phyloP scores from a whole-genome alignment of 2,329 filamentous ascomycete genomes.

The Eutypella sp. region DNA sequence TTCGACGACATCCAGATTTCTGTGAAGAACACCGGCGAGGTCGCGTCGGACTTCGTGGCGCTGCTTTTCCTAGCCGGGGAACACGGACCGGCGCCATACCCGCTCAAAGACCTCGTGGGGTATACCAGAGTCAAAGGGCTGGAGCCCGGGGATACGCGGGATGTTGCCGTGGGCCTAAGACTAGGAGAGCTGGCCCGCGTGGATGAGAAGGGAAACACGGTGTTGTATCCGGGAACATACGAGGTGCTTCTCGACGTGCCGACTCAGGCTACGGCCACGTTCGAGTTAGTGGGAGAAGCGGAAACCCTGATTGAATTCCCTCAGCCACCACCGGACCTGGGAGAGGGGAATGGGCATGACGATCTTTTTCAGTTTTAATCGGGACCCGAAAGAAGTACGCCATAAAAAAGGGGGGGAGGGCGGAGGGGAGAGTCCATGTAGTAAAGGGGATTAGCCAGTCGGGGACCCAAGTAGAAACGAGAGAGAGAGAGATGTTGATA shows the following conservation, averaged over 20 bases:
- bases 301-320: slow-evolving; percentile 27
- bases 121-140: slow-evolving; percentile 35
- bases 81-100: slow-evolving; percentile 37
- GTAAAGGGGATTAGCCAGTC: too few relatives aligned
- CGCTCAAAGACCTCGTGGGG: slow-evolving; percentile 39
- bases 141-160: slow-evolving; percentile 14
- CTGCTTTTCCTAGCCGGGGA: slow-evolving; percentile 37
- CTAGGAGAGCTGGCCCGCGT: slow-evolving; percentile 39
- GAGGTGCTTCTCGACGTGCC: slow-evolving; percentile 33
- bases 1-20: slow-evolving; percentile 32
- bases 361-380: too few relatives aligned
- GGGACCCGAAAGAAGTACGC: too few relatives aligned
- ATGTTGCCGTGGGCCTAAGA: slow-evolving; percentile 32
- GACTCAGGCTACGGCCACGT: slow-evolving; percentile 30
- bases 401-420: too few relatives aligned
- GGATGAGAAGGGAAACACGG: slow-evolving; percentile 39
- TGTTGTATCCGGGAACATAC: slow-evolving; percentile 44
- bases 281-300: slow-evolving; percentile 35
- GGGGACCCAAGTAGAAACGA: too few relatives aligned
- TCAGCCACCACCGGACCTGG: slow-evolving; percentile 25
- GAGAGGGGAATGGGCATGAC: slow-evolving; percentile 21
- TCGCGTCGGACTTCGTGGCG: slow-evolving; percentile 40
- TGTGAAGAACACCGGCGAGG: slow-evolving; percentile 35
- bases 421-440: too few relatives aligned
- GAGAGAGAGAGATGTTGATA: too few relatives aligned